phyloP scores from a whole-genome alignment of 805 yeast species.

The Blastobotrys mokoenaii region DNA sequence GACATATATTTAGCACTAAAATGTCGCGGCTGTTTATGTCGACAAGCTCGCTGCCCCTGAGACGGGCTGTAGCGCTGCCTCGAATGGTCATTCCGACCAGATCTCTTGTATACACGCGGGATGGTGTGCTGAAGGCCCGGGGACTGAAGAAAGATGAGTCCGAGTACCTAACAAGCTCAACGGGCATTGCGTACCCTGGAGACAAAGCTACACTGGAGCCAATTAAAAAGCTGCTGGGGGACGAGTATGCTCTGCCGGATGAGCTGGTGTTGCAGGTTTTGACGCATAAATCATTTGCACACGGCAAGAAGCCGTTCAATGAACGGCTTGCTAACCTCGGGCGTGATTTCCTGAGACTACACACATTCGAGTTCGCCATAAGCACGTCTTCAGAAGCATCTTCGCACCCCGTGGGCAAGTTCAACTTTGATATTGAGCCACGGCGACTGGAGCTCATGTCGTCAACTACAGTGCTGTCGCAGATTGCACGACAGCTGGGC shows the following conservation, averaged over 20 bases:
- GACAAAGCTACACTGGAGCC: constrained; percentile 40
- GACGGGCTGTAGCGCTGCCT: background rate
- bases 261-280: constrained; percentile 63
- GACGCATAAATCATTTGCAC: constrained; percentile 93
- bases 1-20: background rate
- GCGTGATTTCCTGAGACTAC: constrained; percentile 24
- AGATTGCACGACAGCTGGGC: constrained; percentile 23
- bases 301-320: constrained; percentile 82
- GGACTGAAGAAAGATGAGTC: constrained; percentile 67
- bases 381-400: constrained; percentile 6
- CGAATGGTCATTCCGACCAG: constrained; percentile 1
- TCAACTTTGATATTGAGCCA: constrained; percentile 23
- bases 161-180: constrained; percentile 39
- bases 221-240: constrained; percentile 42
- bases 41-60: background rate
- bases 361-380: constrained; percentile 15
- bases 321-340: constrained; percentile 72
- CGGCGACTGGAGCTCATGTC: constrained; percentile 3
- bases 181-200: constrained; percentile 48
- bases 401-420: constrained; percentile 19
- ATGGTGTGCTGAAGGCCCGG: constrained; percentile 45
- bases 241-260: constrained; percentile 49
- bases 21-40: too few relatives aligned
- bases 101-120: constrained; percentile 33
- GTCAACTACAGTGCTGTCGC: constrained; percentile 19